Evolutionary conservation across 768 basidiomycete species (phyloP).

Genomic region (Tremella mesenterica): DNA sequence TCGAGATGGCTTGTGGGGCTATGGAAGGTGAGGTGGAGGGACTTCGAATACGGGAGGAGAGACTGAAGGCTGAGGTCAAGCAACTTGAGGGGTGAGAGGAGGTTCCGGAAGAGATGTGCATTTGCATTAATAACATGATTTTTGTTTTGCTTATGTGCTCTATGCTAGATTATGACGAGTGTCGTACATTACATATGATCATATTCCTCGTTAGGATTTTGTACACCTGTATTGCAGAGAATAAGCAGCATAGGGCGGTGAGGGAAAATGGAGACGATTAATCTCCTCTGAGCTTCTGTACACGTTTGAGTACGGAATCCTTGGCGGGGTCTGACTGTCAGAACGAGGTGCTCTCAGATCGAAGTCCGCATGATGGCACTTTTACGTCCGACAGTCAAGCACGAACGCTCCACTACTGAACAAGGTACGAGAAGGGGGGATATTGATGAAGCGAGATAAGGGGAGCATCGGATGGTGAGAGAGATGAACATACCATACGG

Average conservation of each 20-base stretch:
- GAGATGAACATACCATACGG: slow-evolving; percentile 69
- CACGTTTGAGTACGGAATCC: slow-evolving; percentile 89
- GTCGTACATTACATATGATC: too few species aligned
- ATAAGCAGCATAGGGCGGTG: not conserved
- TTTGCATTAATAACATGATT: too few species aligned
- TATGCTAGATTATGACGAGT: too few species aligned
- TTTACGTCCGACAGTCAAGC: slow-evolving; percentile 7
- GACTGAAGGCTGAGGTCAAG: slow-evolving; percentile 30
- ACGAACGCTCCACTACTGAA: not conserved
- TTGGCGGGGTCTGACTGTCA: slow-evolving; percentile 71
- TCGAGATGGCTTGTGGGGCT: slow-evolving; percentile 89
- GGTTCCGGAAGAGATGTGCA: not conserved
- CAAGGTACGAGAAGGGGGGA: too few species aligned
- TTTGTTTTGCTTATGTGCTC: too few species aligned
- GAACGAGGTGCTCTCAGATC: too few species aligned
- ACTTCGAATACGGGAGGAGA: slow-evolving; percentile 39
- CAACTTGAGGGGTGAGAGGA: slow-evolving; percentile 18
- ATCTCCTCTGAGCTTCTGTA: slow-evolving; percentile 93
- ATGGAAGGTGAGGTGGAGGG: slow-evolving; percentile 65
- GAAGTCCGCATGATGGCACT: too few species aligned
- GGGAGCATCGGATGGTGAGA: not conserved
- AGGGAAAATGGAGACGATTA: slow-evolving; percentile 41
- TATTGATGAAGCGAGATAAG: too few species aligned
- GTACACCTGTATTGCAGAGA: not conserved
- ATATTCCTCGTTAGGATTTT: too few species aligned